Conservation (phyloP, 768 basidiomycete species). For the Lentinula sp. region DNA sequence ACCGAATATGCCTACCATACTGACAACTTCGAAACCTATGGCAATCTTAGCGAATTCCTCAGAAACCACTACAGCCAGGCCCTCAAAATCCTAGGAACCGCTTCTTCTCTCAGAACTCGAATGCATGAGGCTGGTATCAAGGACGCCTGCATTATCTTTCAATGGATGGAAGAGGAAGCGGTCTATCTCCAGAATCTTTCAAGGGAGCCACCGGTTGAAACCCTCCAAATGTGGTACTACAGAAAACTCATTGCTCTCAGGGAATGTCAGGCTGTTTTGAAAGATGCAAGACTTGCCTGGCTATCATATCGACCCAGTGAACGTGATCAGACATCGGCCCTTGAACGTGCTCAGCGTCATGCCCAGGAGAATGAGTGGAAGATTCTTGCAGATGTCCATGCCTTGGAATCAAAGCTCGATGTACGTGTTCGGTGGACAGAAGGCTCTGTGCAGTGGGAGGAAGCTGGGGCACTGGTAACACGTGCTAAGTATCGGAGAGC, state of each 20-base stretch:
- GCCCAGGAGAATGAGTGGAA: background rate
- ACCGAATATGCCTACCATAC: background rate
- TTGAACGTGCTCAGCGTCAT: background rate
- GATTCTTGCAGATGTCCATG: background rate
- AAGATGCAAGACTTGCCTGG: background rate
- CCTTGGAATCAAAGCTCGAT: background rate
- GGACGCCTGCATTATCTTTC: background rate
- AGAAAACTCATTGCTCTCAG: constrained; percentile 6
- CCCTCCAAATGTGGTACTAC: background rate
- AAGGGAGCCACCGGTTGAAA: constrained; percentile 12
- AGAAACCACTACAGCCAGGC: background rate
- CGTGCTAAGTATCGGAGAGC: constrained; percentile 9
- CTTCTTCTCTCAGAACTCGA: background rate
- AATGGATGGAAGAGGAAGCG: constrained; percentile 12
- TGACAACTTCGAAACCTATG: background rate
- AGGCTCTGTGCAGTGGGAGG: constrained; percentile 12
- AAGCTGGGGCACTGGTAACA: constrained; percentile 5
- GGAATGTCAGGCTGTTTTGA: background rate
- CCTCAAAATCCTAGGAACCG: background rate
- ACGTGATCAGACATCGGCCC: background rate
- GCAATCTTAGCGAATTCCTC: background rate
- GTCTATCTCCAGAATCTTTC: constrained; percentile 9
- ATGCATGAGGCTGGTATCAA: constrained; percentile 6
- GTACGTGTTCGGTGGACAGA: constrained; percentile 12
- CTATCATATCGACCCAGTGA: no score